phyloP scores from a whole-genome alignment of 305 asterid genomes.

The Rubia occidens region DNA sequence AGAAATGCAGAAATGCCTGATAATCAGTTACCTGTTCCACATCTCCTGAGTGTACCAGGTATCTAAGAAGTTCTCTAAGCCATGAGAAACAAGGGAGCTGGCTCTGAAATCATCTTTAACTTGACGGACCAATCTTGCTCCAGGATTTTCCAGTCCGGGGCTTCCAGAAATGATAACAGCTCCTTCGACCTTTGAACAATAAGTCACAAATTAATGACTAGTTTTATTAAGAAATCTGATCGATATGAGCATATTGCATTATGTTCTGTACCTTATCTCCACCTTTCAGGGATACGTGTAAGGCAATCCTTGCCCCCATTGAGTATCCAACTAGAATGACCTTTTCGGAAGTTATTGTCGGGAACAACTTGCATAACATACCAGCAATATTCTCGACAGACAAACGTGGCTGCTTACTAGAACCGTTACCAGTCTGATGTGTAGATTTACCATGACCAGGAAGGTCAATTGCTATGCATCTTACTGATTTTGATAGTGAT shows the following conservation, averaged over 20 bases:
- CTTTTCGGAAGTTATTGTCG: slow-evolving; percentile 37
- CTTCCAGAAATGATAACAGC: slow-evolving; percentile 88
- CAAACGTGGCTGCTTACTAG: slow-evolving; percentile 33
- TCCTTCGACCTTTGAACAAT: slow-evolving; percentile 44
- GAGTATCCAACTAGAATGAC: slow-evolving; percentile 87
- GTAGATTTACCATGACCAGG: slow-evolving; percentile 90
- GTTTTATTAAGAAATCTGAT: not conserved
- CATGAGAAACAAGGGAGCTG: slow-evolving; percentile 51
- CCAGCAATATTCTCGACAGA: slow-evolving; percentile 54
- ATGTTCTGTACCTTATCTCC: slow-evolving; percentile 43
- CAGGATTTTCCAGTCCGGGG: slow-evolving; percentile 63
- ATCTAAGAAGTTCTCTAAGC: slow-evolving; percentile 55
- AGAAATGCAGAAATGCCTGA: not conserved
- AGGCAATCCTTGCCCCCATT: slow-evolving; percentile 87
- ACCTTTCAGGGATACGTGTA: slow-evolving; percentile 62
- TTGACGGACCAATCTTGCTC: slow-evolving; percentile 50
- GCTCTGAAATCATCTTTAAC: slow-evolving; percentile 86
- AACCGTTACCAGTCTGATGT: slow-evolving; percentile 21
- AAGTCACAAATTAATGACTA: not conserved
- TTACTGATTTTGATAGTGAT: slow-evolving; percentile 55
- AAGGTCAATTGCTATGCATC: slow-evolving; percentile 85
- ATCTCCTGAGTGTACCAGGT: slow-evolving; percentile 82
- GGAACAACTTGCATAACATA: slow-evolving; percentile 48
- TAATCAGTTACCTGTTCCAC: slow-evolving; percentile 63
- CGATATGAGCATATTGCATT: not conserved